These are phyloP conservation scores for Kwoniella sp. DNA, from an alignment of 768 basidiomycete species.

Conservation along the genomic window DNA sequence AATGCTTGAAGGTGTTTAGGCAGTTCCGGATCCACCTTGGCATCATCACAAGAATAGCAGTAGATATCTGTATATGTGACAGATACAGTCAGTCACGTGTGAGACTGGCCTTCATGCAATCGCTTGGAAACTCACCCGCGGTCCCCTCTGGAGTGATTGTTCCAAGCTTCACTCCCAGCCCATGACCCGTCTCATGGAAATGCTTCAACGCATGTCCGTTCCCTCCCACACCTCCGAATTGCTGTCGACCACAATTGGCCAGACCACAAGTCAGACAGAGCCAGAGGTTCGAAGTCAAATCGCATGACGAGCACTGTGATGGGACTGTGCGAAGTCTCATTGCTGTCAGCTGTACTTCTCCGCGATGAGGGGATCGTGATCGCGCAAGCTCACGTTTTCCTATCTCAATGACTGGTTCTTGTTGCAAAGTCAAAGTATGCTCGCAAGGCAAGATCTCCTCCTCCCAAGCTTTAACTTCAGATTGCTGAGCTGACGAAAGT, in stretches of 20 bases:
- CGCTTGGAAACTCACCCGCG: conserved; percentile 76
- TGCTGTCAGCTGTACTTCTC: too few species aligned
- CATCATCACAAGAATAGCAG: conserved; percentile 88
- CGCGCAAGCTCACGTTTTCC: conserved; percentile 43
- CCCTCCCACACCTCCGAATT: conserved; percentile 77
- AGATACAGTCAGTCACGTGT: neutral
- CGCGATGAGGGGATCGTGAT: too few species aligned
- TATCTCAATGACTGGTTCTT: conserved; percentile 52
- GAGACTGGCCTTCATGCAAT: conserved; percentile 17
- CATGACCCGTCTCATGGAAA: conserved; percentile 70
- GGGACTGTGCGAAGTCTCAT: conserved; percentile 62
- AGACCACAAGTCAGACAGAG: conserved; percentile 88
- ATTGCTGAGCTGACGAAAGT: conserved; percentile 84
- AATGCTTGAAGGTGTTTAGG: conserved; percentile 73
- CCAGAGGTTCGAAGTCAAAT: conserved; percentile 90
- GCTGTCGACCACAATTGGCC: conserved; percentile 84
- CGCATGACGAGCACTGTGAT: conserved; percentile 78
- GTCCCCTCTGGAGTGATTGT: conserved; percentile 94
- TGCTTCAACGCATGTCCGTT: conserved; percentile 88
- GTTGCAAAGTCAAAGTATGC: conserved; percentile 68
- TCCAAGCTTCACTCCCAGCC: conserved; percentile 86
- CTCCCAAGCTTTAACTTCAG: conserved; percentile 96
- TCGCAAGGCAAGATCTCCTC: conserved; percentile 87
- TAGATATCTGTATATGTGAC: conserved; percentile 68
- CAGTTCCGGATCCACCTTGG: conserved; percentile 74